phyloP scores from a whole-genome alignment of 2,329 filamentous ascomycete species.

The Achaetomium macrosporum region DNA sequence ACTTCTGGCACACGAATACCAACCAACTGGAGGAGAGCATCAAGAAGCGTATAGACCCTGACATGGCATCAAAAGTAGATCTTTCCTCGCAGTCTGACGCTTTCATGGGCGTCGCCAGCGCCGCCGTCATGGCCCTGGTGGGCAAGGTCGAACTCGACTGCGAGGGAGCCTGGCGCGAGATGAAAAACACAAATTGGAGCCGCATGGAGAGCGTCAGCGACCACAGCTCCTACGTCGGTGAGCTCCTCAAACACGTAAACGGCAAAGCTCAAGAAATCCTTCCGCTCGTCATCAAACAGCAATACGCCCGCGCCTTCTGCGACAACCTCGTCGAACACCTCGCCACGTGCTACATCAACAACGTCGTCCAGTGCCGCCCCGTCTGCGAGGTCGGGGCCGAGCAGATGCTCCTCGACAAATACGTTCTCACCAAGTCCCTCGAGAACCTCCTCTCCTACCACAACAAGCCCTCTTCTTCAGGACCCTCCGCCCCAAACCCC shows the following conservation, averaged over 20 bases:
- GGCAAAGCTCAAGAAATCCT: conserved; percentile 68
- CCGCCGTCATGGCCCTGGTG: conserved; percentile 77
- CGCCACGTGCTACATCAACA: conserved; percentile 70
- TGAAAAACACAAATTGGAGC: conserved; percentile 94
- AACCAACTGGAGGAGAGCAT: conserved; percentile 93
- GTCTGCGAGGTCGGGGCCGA: conserved; percentile 93
- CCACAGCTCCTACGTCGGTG: conserved; percentile 84
- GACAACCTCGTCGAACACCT: conserved; percentile 92
- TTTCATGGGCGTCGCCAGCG: conserved; percentile 90
- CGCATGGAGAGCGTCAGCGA: conserved; percentile 90
- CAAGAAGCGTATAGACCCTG: conserved; percentile 78
- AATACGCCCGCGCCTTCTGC: conserved; percentile 90
- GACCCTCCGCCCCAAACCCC: conserved; percentile 32
- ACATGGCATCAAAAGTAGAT: conserved; percentile 71
- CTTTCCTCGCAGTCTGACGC: conserved; percentile 89
- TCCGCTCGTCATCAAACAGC: conserved; percentile 73
- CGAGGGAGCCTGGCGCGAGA: conserved; percentile 89
- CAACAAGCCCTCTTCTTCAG: conserved; percentile 25
- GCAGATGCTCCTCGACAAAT: conserved; percentile 96
- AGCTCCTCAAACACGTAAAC: conserved; percentile 70
- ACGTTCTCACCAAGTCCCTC: conserved; percentile 76
- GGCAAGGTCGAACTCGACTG: conserved; percentile 75
- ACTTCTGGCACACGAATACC: conserved; percentile 93
- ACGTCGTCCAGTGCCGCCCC: conserved; percentile 81
- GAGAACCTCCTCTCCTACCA: conserved; percentile 62